These are phyloP conservation scores for Hirsutella thompsonii DNA, from an alignment of 2,329 filamentous ascomycete species.

Conservation along the genomic window DNA sequence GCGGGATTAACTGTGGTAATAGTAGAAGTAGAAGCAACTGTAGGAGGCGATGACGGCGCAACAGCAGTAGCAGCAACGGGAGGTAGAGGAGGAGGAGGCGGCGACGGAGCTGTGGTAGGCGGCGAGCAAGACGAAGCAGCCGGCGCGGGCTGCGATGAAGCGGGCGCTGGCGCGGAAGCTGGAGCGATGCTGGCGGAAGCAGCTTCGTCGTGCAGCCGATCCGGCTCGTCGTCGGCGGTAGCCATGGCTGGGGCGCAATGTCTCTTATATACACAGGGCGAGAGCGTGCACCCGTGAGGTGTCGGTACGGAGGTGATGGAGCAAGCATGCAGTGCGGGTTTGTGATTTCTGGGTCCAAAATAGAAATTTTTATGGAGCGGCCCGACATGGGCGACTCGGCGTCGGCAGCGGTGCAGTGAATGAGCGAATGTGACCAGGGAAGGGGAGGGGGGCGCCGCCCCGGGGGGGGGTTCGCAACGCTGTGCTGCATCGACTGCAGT, in stretches of 20 bases:
- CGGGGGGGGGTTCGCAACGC: too few species aligned
- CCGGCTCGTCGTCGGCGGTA: slow-evolving; percentile 14
- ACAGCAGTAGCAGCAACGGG: not conserved
- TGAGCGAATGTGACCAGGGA: slow-evolving; percentile 1
- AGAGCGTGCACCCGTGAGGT: not conserved
- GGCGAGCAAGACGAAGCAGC: not conserved
- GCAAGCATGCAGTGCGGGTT: not conserved
- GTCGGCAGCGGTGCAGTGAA: slow-evolving; percentile 2
- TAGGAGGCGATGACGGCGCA: not conserved
- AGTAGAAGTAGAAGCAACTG: not conserved
- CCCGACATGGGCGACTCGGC: slow-evolving; percentile 12
- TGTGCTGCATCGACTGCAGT: too few species aligned
- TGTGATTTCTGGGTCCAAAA: slow-evolving; percentile 14
- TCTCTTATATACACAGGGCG: slow-evolving; percentile 1
- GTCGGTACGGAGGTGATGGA: not conserved
- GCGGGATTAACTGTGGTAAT: slow-evolving; percentile 1
- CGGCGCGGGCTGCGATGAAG: slow-evolving; percentile 8
- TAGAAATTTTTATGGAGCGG: slow-evolving; percentile 24
- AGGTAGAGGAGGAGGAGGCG: slow-evolving; percentile 4
- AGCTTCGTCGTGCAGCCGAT: slow-evolving; percentile 14
- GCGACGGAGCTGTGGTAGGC: not conserved
- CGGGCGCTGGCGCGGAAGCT: slow-evolving; percentile 5
- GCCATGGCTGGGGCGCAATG: slow-evolving; percentile 7
- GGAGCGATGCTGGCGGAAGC: slow-evolving; percentile 13
- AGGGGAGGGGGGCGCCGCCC: not conserved